phyloP scores from a whole-genome alignment of 2,329 filamentous ascomycete genomes.

The Botrytis sinoallii region DNA sequence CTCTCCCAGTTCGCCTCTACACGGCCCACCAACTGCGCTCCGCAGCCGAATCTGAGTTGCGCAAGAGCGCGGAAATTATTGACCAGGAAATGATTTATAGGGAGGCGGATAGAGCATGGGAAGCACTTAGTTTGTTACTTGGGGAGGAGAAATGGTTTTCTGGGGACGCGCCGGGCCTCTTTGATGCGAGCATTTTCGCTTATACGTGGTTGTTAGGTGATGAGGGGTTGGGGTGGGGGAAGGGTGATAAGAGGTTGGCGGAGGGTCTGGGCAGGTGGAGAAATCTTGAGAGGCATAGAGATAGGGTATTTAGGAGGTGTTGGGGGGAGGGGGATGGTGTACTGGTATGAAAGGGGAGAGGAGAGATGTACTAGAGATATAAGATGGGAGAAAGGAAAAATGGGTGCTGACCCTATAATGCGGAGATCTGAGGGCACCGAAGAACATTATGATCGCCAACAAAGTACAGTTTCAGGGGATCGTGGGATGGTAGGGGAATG shows the following conservation, averaged over 20 bases:
- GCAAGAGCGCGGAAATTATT: constrained; percentile 58
- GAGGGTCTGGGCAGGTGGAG: constrained; percentile 54
- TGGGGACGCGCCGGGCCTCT: constrained; percentile 57
- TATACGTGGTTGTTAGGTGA: constrained; percentile 82
- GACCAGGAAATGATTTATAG: constrained; percentile 55
- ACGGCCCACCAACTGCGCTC: constrained; percentile 64
- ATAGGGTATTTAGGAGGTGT: constrained; percentile 49
- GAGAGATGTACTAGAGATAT: not conserved
- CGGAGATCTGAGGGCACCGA: not conserved
- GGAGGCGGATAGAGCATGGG: constrained; percentile 60
- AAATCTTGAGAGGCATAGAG: constrained; percentile 63
- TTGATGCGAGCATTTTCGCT: constrained; percentile 86
- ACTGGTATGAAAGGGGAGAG: not conserved
- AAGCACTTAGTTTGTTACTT: constrained; percentile 58
- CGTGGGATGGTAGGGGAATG: not conserved
- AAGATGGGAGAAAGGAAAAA: not conserved
- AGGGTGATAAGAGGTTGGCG: constrained; percentile 51
- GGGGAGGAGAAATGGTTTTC: constrained; percentile 58
- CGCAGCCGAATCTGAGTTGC: constrained; percentile 72
- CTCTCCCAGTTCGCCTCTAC: constrained; percentile 58
- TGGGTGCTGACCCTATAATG: not conserved
- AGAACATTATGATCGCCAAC: not conserved
- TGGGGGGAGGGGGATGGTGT: constrained; percentile 44
- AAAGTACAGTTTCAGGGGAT: not conserved
- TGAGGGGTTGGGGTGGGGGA: constrained; percentile 55